phyloP scores from a whole-genome alignment of 202 grass and related monocot species.

The Sporobolus alterniflorus region DNA sequence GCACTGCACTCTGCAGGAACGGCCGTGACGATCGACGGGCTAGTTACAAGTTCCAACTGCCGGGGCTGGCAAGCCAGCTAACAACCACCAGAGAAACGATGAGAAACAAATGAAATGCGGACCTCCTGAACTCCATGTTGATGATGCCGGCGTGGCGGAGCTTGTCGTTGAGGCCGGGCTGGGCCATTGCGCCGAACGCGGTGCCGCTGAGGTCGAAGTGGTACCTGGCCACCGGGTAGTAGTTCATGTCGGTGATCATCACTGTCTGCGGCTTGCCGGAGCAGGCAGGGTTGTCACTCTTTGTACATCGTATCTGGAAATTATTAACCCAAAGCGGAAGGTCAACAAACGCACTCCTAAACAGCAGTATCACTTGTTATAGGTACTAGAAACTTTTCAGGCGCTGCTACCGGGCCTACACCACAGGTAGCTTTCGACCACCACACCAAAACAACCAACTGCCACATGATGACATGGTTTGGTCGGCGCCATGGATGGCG shows the following conservation, averaged over 20 bases:
- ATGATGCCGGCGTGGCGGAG: conserved; percentile 74
- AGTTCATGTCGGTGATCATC: conserved; percentile 67
- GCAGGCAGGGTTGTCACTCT: conserved; percentile 35
- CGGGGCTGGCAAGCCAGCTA: no score
- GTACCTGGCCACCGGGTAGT: conserved; percentile 18
- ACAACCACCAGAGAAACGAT: no score
- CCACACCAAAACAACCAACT: no score
- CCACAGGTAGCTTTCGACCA: no score
- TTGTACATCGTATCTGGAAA: conserved; percentile 53
- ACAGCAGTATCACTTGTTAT: no score
- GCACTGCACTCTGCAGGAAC: conserved; percentile 20
- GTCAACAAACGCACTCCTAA: no score
- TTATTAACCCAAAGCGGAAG: background rate
- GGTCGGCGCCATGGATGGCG: background rate
- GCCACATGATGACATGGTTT: no score
- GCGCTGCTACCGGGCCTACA: no score
- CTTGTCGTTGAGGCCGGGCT: conserved; percentile 40
- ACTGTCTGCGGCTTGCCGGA: conserved; percentile 60
- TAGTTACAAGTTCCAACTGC: no score
- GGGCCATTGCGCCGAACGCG: conserved; percentile 64
- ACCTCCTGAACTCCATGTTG: conserved; percentile 69
- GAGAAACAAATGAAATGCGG: background rate
- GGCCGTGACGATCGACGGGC: no score
- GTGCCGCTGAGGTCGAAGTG: conserved; percentile 86
- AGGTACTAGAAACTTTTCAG: no score